These are phyloP conservation scores for Cordyceps pruinosa DNA, from an alignment of 2,329 filamentous ascomycete genomes.

Conservation along the genomic window DNA sequence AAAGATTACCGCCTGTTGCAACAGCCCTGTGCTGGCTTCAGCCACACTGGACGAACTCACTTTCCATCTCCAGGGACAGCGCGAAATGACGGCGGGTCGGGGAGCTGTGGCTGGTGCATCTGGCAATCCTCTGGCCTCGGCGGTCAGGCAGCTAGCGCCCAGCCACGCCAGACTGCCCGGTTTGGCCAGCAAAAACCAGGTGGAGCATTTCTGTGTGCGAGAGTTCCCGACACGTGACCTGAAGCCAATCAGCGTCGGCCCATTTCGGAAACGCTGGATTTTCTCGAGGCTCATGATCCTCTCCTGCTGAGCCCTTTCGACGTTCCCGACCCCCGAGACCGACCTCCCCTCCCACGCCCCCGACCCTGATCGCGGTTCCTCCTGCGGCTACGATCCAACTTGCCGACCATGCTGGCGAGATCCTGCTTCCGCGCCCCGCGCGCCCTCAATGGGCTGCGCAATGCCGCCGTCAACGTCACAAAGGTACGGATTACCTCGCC, in stretches of 20 bases:
- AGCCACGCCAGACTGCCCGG: neutral
- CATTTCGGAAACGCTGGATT: constrained; percentile 38
- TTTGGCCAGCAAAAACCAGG: neutral
- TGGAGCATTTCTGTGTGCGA: constrained; percentile 5
- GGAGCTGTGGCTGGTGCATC: constrained; percentile 1
- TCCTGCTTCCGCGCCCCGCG: constrained; percentile 84
- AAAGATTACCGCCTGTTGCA: neutral
- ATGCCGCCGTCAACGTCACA: constrained; percentile 62
- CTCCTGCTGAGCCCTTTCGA: constrained; percentile 33
- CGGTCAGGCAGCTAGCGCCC: constrained; percentile 3
- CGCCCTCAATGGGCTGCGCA: constrained; percentile 71
- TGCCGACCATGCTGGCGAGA: constrained; percentile 82
- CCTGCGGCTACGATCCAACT: constrained; percentile 32
- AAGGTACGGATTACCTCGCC: constrained; percentile 52
- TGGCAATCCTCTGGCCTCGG: neutral
- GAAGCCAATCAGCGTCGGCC: constrained; percentile 35
- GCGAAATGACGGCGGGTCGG: constrained; percentile 6
- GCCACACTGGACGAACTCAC: neutral
- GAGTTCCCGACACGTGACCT: constrained; percentile 27
- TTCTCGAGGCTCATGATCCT: constrained; percentile 32
- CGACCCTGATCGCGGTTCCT: constrained; percentile 31
- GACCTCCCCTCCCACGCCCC: constrained; percentile 23
- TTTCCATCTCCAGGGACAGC: constrained; percentile 5
- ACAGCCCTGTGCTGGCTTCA: neutral
- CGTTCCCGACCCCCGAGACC: constrained; percentile 30